Base-by-base conservation (phyloP, 1,284 basidiomycete genomes). In the Apiotrichum mycotoxinovorans region DNA sequence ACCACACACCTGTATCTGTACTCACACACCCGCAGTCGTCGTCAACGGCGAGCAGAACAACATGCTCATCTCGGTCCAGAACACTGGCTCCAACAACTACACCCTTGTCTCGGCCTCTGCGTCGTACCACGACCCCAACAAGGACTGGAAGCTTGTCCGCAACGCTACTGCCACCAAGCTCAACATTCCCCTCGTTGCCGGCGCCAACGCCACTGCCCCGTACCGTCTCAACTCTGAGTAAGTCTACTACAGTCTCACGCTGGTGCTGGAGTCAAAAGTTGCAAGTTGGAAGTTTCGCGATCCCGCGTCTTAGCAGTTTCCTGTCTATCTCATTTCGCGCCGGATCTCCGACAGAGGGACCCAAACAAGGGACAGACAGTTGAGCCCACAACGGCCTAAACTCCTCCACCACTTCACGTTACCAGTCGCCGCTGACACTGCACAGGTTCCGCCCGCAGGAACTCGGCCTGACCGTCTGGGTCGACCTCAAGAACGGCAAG, bases 41-140 rank as follows among this genome's bases (percentile, higher is more conserved):
- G 85, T 91, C 47, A 94, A 94, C 69, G 91, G 91, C 58, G 87
- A 93, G 79, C 83, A 83, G 68, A 94, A 91, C 77, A 78, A 80
- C 51, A 77, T 94, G 30, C 33, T 47, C 33, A 35, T 47, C 55
- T 77, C 82, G 40, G 79, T 93, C 26, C 85, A 88, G 74, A 94
- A 91, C 78, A 85, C 83, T 69, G 87, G 87, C 20, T 82, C 82
- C 58, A 83, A 82, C 64, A 89, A 91, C 70, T 82, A 88, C 62
- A 90, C 88, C 4, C 79, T 93, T 27, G 78, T 86, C 58, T 82
- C 80, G 63, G 81, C 89, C 57, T 82, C 83, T 48, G 89, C 87
- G 42, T 86, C 87, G 44, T 83, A 91, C 70, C 84, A 86, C 65
- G 79, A 90, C 67, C 80, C 85, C 5, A 82, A 85, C 52, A 84